Percentiles rank a stretch among this genome's conserved stretches.
Evolutionary conservation across 495 filamentous ascomycete species (phyloP).

Genomic region (Friedmanniomyces simplex): DNA sequence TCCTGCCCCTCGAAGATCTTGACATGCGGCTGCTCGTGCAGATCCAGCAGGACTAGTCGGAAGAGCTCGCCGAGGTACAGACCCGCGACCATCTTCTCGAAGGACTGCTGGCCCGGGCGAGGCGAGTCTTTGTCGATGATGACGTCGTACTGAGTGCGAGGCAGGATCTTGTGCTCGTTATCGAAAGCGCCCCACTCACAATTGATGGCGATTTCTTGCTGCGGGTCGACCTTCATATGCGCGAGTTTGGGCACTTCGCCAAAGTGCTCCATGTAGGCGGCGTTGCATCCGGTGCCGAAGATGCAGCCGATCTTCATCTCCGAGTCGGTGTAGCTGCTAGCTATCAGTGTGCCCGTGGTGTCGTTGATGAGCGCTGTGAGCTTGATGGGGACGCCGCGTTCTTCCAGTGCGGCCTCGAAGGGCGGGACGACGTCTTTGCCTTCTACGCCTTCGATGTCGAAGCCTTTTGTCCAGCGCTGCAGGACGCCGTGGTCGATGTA

Average conservation of each 20-base stretch:
- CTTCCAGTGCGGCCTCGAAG: constrained; percentile 72
- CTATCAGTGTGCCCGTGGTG: constrained; percentile 98
- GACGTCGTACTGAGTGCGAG: constrained; percentile 72
- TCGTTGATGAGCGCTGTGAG: constrained; percentile 92
- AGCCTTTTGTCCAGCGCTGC: constrained; percentile 98
- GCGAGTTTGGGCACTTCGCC: constrained; percentile 90
- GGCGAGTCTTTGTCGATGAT: constrained; percentile 88
- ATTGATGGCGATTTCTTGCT: constrained; percentile 93
- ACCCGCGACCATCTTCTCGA: constrained; percentile 97
- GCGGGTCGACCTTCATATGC: constrained; percentile 81
- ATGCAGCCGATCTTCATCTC: constrained; percentile 94
- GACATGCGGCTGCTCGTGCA: constrained; percentile 64
- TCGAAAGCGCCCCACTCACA: constrained; percentile 99
- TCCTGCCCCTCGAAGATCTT: constrained; percentile 79
- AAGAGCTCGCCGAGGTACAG: constrained; percentile 94
- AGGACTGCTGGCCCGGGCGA: constrained; percentile 87
- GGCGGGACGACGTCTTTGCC: constrained; percentile 89
- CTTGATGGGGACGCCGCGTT: constrained; percentile 81
- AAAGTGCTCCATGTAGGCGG: constrained; percentile 91
- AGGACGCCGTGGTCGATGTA: constrained; percentile 93
- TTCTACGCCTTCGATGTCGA: constrained; percentile 94
- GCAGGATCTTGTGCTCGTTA: constrained; percentile 88
- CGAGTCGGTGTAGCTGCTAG: constrained; percentile 86
- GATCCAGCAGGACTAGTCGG: constrained; percentile 76
- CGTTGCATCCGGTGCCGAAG: constrained; percentile 97